Percentiles rank a stretch among this genome's conserved stretches.
Conservation (phyloP, 139 green algal species). For the Zygnema cylindricum region DNA sequence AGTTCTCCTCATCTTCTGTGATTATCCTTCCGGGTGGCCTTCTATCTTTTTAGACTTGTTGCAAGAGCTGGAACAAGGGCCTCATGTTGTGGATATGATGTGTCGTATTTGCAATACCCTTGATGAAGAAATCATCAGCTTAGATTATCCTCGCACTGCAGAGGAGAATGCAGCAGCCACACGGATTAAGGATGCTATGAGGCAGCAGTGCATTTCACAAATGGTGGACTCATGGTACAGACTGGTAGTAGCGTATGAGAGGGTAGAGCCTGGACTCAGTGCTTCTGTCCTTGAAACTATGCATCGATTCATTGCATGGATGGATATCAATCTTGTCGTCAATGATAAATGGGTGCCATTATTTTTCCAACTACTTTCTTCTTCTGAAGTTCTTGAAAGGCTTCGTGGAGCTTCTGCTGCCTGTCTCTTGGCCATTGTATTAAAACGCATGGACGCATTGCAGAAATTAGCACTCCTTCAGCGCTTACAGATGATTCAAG, state of each 20-base stretch:
- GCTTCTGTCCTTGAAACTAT: conserved; percentile 58
- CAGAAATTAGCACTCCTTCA: conserved; percentile 62
- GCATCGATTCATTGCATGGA: conserved; percentile 86
- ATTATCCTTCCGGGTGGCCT: conserved; percentile 87
- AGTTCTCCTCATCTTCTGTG: conserved; percentile 73
- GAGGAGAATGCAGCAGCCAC: conserved; percentile 26
- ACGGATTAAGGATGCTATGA: conserved; percentile 91
- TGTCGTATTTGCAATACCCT: conserved; percentile 84
- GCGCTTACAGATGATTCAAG: conserved; percentile 56
- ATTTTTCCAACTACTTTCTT: conserved; percentile 58
- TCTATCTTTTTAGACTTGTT: conserved; percentile 87
- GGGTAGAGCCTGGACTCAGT: conserved; percentile 4
- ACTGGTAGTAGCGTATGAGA: conserved; percentile 70
- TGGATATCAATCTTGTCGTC: conserved; percentile 90
- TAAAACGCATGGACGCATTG: conserved; percentile 63
- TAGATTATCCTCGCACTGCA: conserved; percentile 81
- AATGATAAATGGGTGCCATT: conserved; percentile 60
- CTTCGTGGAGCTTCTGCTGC: conserved; percentile 40
- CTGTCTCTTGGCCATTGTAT: conserved; percentile 59
- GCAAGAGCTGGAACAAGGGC: conserved; percentile 56
- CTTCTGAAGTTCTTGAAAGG: not conserved
- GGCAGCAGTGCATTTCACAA: conserved; percentile 81
- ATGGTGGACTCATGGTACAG: conserved; percentile 78
- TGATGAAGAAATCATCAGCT: conserved; percentile 90
- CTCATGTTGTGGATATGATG: conserved; percentile 84